Evolutionary conservation across 2,329 filamentous ascomycete species (phyloP), one percentile per base, ranked within the genome.

Genomic region (Aspergillus sp.): DNA sequence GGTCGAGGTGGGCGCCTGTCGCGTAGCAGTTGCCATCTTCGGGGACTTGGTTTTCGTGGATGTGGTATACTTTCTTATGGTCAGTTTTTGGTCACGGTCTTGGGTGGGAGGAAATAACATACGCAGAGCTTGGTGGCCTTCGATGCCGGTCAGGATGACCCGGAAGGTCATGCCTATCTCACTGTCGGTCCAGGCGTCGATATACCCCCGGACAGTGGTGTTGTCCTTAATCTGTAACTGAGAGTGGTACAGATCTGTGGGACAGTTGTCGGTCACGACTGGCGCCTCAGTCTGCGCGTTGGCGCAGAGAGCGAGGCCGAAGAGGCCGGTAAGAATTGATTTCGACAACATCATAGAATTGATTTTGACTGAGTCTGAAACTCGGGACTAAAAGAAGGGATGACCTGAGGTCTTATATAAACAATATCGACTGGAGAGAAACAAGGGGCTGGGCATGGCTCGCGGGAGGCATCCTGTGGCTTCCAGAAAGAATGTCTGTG

Each of bases 1-100:
- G 88, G 64, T 92, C 87, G 11, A 90, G 79, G 64, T 93, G 89
- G 2, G 76, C 82, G 3, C 82, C 75, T 1, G 89, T 86, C 4
- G 70, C 70, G 47, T 82, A 87, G 77, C 89, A 93, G 79, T 90
- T 89, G 58, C 88, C 88, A 57, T 84, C 73, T 20, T 67, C 69
- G 4, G 84, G 81, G 10, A 90, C 85, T 8, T 84, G 82, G 16
- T 75, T 63, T 47, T 79, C 81, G 71, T 93, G 89, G 59, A 93
- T 75, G 68, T 92, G 88, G 74, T 90, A 92, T 53, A 76, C 87
- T 24, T 26, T 19, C 11, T n/a, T 38, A 38, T 11, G 10, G 22
- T 22, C 14, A 26, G 43, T 24, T 14, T 13, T 16, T 33, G 3
- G 32, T 49, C 49, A 38, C 5, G 16, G 35, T n/a, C 10, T n/a